These are phyloP conservation scores for Escallonia herrerae DNA, from an alignment of 129 eudicot species.

Conservation along the genomic window DNA sequence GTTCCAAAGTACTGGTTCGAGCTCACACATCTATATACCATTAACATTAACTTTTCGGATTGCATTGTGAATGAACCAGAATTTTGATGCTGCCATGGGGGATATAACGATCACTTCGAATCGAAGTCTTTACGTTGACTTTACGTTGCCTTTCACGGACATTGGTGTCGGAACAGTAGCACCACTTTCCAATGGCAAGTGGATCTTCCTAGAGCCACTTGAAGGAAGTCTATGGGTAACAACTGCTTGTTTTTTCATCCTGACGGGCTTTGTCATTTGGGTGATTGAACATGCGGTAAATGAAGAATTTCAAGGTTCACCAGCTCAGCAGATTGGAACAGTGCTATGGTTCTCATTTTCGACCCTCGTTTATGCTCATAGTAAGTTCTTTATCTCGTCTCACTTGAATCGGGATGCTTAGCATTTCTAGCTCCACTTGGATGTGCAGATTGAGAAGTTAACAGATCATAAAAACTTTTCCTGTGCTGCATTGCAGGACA, in stretches of 20 bases:
- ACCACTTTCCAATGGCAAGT: constrained; percentile 18
- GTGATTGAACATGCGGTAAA: constrained; percentile 34
- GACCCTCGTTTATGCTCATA: constrained; percentile 55
- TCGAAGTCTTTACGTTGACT: constrained; percentile 35
- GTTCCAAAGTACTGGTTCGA: no score
- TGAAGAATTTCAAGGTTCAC: constrained; percentile 37
- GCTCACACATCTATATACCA: no score
- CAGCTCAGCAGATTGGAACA: constrained; percentile 31
- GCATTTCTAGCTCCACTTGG: background rate
- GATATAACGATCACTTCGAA: constrained; percentile 39
- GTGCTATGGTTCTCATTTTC: constrained; percentile 56
- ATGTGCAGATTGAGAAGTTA: background rate
- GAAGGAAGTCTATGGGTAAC: constrained; percentile 34
- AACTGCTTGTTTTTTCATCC: constrained; percentile 23
- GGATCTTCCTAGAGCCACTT: constrained; percentile 43
- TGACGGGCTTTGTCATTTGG: constrained; percentile 32
- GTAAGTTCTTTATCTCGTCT: constrained; percentile 23
- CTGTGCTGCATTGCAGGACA: background rate
- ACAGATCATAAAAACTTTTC: background rate
- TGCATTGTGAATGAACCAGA: constrained; percentile 16
- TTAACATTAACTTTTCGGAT: no score
- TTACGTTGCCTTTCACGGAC: constrained; percentile 38
- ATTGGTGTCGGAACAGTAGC: constrained; percentile 36
- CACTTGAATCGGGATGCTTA: background rate
- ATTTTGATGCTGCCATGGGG: constrained; percentile 40